These are phyloP conservation scores for Symbiodinium pilosum DNA, from an alignment of 73 alveolate species.

Conservation along the genomic window DNA sequence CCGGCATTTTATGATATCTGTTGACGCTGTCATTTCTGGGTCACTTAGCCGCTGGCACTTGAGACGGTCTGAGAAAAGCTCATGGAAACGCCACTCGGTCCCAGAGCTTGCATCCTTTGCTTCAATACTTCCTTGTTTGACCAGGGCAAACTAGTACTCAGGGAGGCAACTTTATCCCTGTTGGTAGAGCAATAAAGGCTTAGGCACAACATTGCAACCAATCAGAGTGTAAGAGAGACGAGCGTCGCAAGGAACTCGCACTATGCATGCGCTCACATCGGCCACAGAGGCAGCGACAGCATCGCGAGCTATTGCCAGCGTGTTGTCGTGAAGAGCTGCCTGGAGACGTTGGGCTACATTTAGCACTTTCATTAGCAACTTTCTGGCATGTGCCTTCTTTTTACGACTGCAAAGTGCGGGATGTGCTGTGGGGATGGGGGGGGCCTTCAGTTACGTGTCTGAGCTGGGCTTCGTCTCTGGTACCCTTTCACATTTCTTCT, in stretches of 20 bases:
- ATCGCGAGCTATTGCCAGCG: slow-evolving; percentile 72
- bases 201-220: neutral
- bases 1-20: neutral
- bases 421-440: too few species aligned
- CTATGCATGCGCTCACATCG: slow-evolving; percentile 76
- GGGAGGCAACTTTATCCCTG: neutral
- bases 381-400: too few species aligned
- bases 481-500: too few species aligned
- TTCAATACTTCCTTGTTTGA: slow-evolving; percentile 39
- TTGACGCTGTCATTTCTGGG: too few species aligned
- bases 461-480: too few species aligned
- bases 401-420: too few species aligned
- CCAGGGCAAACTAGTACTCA: neutral
- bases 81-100: slow-evolving; percentile 68
- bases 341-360: too few species aligned
- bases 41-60: slow-evolving; percentile 8
- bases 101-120: slow-evolving; percentile 92
- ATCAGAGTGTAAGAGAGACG: neutral
- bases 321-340: slow-evolving; percentile 65
- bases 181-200: neutral
- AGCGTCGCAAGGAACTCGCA: slow-evolving; percentile 88
- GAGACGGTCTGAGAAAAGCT: slow-evolving; percentile 84
- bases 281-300: slow-evolving; percentile 76
- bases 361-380: too few species aligned
- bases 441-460: too few species aligned